A percentile compares a stretch with the other conserved stretches of the same genome.
Evolutionary conservation across 192 early-diverging fungal species (phyloP).

Genomic region (Coemansia sp.): DNA sequence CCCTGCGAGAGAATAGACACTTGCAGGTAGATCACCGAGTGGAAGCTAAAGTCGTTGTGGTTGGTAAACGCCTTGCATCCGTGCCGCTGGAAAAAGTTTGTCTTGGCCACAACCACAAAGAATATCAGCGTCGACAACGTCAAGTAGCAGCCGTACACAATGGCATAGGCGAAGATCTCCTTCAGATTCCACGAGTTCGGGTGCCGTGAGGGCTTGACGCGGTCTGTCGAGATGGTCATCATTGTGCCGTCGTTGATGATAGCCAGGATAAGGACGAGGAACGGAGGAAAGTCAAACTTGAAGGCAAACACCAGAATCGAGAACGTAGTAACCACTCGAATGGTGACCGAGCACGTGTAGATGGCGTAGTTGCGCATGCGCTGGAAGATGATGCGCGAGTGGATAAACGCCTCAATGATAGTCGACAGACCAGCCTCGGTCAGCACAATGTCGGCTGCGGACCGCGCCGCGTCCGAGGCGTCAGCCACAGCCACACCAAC

Average conservation of each 20-base stretch:
- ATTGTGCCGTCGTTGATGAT: constrained; percentile 91
- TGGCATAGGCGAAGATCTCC: constrained; percentile 82
- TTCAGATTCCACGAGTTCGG: constrained; percentile 87
- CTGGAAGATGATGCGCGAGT: constrained; percentile 92
- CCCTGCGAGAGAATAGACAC: constrained; percentile 75
- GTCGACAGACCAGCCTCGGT: constrained; percentile 76
- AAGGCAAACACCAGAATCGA: constrained; percentile 70
- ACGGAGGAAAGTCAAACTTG: constrained; percentile 78
- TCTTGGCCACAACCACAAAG: constrained; percentile 60
- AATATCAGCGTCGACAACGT: constrained; percentile 75
- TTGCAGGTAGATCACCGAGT: constrained; percentile 78
- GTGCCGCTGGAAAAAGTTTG: constrained; percentile 63
- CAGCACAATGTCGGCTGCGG: constrained; percentile 74
- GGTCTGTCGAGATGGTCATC: constrained; percentile 87
- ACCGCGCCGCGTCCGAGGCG: constrained; percentile 71
- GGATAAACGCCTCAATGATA: constrained; percentile 88
- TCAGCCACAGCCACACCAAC: constrained; percentile 73
- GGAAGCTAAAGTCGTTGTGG: constrained; percentile 61
- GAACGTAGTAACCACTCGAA: constrained; percentile 72
- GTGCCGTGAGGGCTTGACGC: constrained; percentile 70
- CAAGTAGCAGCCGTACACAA: constrained; percentile 80
- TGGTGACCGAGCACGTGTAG: constrained; percentile 87
- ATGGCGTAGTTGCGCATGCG: constrained; percentile 90
- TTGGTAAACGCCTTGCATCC: constrained; percentile 50
- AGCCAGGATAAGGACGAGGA: constrained; percentile 82